phyloP scores from a whole-genome alignment of 2,329 filamentous ascomycete genomes.

The Cyphellophora europaea region DNA sequence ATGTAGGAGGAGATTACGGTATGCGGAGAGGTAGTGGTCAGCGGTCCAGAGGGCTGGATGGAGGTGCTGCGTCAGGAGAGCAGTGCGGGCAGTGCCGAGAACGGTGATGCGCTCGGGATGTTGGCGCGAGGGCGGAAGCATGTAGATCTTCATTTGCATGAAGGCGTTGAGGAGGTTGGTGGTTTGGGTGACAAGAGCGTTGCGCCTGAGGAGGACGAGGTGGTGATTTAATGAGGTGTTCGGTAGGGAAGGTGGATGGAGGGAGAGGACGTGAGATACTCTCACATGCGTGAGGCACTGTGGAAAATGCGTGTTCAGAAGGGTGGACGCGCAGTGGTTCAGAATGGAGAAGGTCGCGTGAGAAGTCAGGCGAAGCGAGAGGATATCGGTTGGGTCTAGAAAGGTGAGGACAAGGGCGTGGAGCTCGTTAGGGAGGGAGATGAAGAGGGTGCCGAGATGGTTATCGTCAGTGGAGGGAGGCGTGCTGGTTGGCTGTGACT shows the following conservation, averaged over 20 bases:
- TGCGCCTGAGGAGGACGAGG: conserved; percentile 3
- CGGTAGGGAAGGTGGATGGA: not conserved
- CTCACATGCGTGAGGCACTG: not conserved
- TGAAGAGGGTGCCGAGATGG: not conserved
- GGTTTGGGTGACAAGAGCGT: not conserved
- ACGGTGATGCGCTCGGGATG: conserved; percentile 1
- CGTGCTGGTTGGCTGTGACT: not conserved
- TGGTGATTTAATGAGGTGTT: conserved; percentile 1
- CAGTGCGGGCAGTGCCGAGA: conserved; percentile 1
- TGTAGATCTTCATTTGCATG: conserved; percentile 4
- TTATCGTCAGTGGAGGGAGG: not conserved
- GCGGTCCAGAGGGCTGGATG: not conserved
- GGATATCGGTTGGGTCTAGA: not conserved
- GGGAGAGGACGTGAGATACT: not conserved
- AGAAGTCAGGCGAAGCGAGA: not conserved
- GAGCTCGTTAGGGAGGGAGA: not conserved
- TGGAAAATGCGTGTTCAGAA: not conserved
- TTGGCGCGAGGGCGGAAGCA: conserved; percentile 1
- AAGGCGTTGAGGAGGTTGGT: conserved; percentile 3
- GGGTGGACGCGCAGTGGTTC: not conserved
- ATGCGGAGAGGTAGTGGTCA: conserved; percentile 5
- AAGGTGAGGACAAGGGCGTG: not conserved
- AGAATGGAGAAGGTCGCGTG: not conserved
- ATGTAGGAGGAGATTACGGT: conserved; percentile 2
- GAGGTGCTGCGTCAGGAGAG: conserved; percentile 1